Percentiles rank a stretch among this genome's conserved stretches.
These are phyloP conservation scores for Hemisphaericaspora xylofermentans DNA, from an alignment of 1,139 yeast genomes.

Conservation along the genomic window DNA sequence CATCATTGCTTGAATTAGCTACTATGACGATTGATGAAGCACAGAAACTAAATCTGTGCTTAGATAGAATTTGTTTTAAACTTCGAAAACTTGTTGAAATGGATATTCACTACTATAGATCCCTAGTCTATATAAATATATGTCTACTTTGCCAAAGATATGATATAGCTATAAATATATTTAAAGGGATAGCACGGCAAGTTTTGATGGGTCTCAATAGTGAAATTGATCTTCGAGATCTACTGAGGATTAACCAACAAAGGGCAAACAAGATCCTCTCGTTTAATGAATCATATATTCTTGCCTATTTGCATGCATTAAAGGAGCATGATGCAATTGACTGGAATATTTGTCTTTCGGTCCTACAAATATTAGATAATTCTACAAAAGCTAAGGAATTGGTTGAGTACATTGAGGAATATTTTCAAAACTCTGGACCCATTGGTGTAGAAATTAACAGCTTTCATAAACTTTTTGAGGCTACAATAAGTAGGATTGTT, in stretches of 20 bases:
- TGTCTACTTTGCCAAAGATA: background rate
- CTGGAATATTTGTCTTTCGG: conserved; percentile 1
- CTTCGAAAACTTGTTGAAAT: background rate
- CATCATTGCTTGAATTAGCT: conserved; percentile 10
- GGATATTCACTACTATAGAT: background rate
- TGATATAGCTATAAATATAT: background rate
- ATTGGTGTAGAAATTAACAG: background rate
- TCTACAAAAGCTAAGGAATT: background rate
- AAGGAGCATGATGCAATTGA: background rate
- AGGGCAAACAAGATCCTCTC: background rate
- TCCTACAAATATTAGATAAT: background rate
- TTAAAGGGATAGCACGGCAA: background rate
- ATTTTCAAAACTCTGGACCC: conserved; percentile 1
- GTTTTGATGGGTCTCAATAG: background rate
- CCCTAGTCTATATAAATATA: background rate
- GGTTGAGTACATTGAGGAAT: conserved; percentile 1
- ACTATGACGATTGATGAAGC: background rate
- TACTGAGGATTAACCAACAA: conserved; percentile 1
- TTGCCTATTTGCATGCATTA: background rate
- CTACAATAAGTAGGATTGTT: background rate
- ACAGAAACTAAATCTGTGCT: background rate
- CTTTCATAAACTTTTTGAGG: background rate
- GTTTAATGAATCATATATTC: background rate
- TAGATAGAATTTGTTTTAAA: background rate
- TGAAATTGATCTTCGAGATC: background rate